These are phyloP conservation scores for Gossypium turneri DNA, from an alignment of 345 rosid species.

Conservation along the genomic window DNA sequence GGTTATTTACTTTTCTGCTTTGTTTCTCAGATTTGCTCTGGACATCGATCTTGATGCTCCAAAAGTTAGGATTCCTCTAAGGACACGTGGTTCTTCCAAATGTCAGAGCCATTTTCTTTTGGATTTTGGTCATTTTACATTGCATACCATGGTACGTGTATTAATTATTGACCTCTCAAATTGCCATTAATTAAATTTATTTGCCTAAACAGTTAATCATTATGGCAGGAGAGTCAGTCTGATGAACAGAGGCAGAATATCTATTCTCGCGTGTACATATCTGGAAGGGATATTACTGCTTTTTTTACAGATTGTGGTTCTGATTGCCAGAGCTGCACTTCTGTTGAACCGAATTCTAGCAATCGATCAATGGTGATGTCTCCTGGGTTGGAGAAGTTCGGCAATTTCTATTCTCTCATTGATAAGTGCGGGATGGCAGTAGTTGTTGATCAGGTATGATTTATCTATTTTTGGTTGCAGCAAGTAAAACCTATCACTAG, in stretches of 20 bases:
- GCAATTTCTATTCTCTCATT: slow-evolving; percentile 63
- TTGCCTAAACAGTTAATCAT: slow-evolving; percentile 22
- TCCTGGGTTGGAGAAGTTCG: slow-evolving; percentile 40
- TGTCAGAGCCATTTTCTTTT: slow-evolving; percentile 79
- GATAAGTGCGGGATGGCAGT: slow-evolving; percentile 97
- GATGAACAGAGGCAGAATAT: slow-evolving; percentile 78
- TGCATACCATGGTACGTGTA: slow-evolving; percentile 69
- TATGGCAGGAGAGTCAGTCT: slow-evolving; percentile 62
- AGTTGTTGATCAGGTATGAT: slow-evolving; percentile 84
- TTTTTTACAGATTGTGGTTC: slow-evolving; percentile 70
- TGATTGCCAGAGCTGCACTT: slow-evolving; percentile 41
- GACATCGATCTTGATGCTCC: slow-evolving; percentile 99
- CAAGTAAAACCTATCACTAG: slow-evolving; percentile 2
- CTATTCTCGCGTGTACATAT: slow-evolving; percentile 83
- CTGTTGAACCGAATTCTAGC: slow-evolving; percentile 34
- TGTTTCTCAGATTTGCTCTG: slow-evolving; percentile 75
- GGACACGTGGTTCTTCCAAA: slow-evolving; percentile 52
- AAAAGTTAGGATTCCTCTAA: slow-evolving; percentile 85
- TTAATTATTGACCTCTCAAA: slow-evolving; percentile 16
- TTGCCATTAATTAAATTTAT: slow-evolving; percentile 19
- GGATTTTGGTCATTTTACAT: slow-evolving; percentile 95
- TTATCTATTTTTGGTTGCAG: slow-evolving; percentile 14
- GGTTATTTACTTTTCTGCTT: slow-evolving; percentile 20
- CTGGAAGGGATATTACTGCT: slow-evolving; percentile 97
- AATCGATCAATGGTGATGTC: slow-evolving; percentile 36